Base-by-base conservation (phyloP, 2,329 filamentous ascomycete species). In the Escovopsis sp. region DNA sequence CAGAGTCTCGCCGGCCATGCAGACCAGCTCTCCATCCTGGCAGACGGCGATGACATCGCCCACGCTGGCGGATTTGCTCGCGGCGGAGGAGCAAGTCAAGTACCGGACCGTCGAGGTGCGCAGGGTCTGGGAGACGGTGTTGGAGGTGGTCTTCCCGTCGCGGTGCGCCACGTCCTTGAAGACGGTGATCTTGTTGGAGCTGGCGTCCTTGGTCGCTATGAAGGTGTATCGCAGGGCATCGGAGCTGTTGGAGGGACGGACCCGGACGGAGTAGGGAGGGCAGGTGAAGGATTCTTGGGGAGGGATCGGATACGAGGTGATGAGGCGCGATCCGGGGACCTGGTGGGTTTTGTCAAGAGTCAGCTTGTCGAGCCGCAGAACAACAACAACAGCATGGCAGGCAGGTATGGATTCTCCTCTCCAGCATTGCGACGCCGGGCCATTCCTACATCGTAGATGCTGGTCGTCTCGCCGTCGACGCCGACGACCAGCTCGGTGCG, bases 231-330 rank as follows among this genome's bases (percentile, higher is more conserved):
- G 68, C 34, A 68, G 64, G 29, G 73, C 60, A 44, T 69, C 66
- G 47, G 59, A 67, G 42, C 59, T 63, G 16, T 64, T 64, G 10
- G 67, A 57, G 37, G 63, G 63, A 50, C 73, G 67, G 47, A 68
- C 63, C 48, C 74, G 67, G 35, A 79, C 56, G 13, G 77, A 81
- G 55, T 67, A 70, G 15, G 76, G 71, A 8, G 76, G 58, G 57
- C 76, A 80, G 41, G 74, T 74, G 54, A 81, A 78, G 40, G 66
- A 68, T 41, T 77, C 71, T 56, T 79, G 74, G 2, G 77, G 78
- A 24, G 77, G 73, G 45, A 81, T 71, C 16, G 77, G 76, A 55
- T 81, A 81, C 2, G 77, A 81, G 7, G 76, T 80, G 50, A 81
- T 68, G 46, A 80, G 62, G 46, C 72, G 67, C 6, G 76, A 72